A percentile compares a stretch with the other conserved stretches of the same genome.
Conservation (phyloP, 768 basidiomycete genomes). For the Tylopilus sp. region DNA sequence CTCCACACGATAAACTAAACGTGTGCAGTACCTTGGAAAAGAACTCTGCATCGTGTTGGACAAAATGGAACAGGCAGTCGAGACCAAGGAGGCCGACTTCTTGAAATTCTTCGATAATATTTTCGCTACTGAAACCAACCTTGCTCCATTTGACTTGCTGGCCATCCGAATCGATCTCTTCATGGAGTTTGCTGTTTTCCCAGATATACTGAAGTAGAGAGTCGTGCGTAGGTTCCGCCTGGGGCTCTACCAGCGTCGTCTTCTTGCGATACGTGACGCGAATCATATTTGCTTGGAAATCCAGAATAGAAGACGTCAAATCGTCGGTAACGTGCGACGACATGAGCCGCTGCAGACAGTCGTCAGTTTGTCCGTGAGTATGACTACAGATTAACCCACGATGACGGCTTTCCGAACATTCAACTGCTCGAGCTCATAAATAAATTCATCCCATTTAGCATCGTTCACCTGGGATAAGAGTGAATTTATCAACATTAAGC, state of each 20-base stretch:
- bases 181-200: constrained; percentile 54
- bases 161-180: constrained; percentile 48
- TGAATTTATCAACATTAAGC: constrained; percentile 90
- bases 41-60: constrained; percentile 61
- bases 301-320: constrained; percentile 76
- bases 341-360: constrained; percentile 64
- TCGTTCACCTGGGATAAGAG: constrained; percentile 78
- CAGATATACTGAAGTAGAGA: constrained; percentile 65
- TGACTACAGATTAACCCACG: constrained; percentile 42
- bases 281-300: constrained; percentile 85
- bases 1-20: neutral
- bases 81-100: constrained; percentile 79
- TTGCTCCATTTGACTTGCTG: constrained; percentile 66
- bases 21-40: constrained; percentile 60
- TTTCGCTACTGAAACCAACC: constrained; percentile 75
- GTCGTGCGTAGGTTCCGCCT: constrained; percentile 54
- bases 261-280: constrained; percentile 80
- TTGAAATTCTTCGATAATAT: constrained; percentile 70
- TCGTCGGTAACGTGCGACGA: constrained; percentile 78
- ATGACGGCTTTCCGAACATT: constrained; percentile 81
- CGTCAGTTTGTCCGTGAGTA: constrained; percentile 8
- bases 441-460: constrained; percentile 74
- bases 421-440: constrained; percentile 66
- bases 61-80: constrained; percentile 77
- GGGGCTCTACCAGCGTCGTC: constrained; percentile 71